Evolutionary conservation across 78 protist genomes (phyloP).

Genomic region (Dictyostelium citrinum): DNA sequence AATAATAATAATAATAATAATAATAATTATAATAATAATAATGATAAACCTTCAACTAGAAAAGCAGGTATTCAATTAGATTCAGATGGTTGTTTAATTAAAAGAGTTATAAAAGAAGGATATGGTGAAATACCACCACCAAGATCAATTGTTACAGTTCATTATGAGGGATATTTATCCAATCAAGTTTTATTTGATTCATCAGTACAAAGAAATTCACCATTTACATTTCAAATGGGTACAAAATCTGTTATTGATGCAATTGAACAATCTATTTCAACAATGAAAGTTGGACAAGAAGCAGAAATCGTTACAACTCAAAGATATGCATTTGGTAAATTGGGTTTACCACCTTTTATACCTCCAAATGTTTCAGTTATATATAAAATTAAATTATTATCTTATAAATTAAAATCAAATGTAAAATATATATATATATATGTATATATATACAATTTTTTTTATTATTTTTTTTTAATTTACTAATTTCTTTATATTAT

Average conservation of each 20-base stretch:
- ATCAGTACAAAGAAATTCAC: slow-evolving; percentile 31
- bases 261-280: slow-evolving; percentile 31
- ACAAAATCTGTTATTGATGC: slow-evolving; percentile 24
- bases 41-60: background rate
- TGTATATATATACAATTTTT: background rate
- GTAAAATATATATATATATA: background rate
- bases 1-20: background rate
- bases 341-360: slow-evolving; percentile 62
- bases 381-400: slow-evolving; percentile 47
- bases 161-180: slow-evolving; percentile 61
- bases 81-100: slow-evolving; percentile 63
- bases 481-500: background rate
- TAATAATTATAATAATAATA: background rate
- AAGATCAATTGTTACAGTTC: slow-evolving; percentile 39
- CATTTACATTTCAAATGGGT: slow-evolving; percentile 56
- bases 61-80: slow-evolving; percentile 59
- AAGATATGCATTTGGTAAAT: slow-evolving; percentile 53
- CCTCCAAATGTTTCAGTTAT: slow-evolving; percentile 57
- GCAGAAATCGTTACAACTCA: slow-evolving; percentile 67
- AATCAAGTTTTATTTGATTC: slow-evolving; percentile 38
- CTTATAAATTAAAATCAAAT: slow-evolving; percentile 18
- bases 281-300: slow-evolving; percentile 69
- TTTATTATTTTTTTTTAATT: background rate
- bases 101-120: slow-evolving; percentile 64
- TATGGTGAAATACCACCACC: slow-evolving; percentile 51